Evolutionary conservation across 2,329 filamentous ascomycete genomes (phyloP), one percentile per base, ranked within the genome.

Genomic region (Alternaria conjuncta): DNA sequence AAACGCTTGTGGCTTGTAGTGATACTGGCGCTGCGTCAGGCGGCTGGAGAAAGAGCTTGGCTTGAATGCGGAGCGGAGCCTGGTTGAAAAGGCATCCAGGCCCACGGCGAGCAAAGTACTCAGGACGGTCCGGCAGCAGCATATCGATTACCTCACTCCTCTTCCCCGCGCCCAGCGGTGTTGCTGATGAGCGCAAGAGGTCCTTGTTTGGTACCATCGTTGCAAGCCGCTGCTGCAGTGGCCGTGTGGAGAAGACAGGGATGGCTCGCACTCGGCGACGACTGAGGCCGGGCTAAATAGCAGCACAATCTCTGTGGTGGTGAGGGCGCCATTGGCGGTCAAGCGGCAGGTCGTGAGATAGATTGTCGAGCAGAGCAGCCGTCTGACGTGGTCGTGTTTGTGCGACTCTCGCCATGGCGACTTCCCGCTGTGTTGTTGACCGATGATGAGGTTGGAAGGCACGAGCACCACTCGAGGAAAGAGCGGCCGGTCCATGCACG

Each of bases 11-110:
- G 69, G 72, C 73, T 68, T 71, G 64, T 57, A 62, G 70, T 76
- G 72, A 73, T 57, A 77, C 75, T 68, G 64, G 67, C 61, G 66
- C 61, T 74, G 75, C 73, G 57, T 74, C 73, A 77, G 70, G 69
- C 64, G 66, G 66, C 68, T 69, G 58, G 63, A 61, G 57, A 61
- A 36, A 49, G 55, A 36, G 57, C 71, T 67, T 71, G 70, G 70
- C 70, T 44, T 10, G 26, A 18, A 54, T 59, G 51, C 44, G 46
- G 32, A 54, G 55, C 36, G 23, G 55, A 59, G 54, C 32, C 55
- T 45, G 60, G 43, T 66, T 63, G 47, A 70, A 68, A 68, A 60
- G 60, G 60, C 55, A 51, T 49, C 49, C 36, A 41, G 46, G 59
- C 55, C 62, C 64, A 64, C 66, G 60, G 61, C 47, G 56, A 60